Conservation (phyloP, 305 asterid species). For the Striga hermonthica region DNA sequence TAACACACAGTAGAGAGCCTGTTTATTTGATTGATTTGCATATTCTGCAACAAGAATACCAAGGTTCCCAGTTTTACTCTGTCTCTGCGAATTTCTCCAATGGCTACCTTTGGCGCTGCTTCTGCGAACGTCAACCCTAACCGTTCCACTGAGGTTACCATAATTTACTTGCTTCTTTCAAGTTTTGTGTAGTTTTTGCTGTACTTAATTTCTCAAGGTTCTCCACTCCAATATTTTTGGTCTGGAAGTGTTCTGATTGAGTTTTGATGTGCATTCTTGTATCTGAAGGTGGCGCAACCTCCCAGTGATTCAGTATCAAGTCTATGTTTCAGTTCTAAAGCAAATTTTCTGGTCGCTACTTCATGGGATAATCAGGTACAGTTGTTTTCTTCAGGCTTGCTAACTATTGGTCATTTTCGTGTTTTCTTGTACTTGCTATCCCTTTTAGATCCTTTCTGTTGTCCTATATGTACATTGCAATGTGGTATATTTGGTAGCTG, state of each 20-base stretch:
- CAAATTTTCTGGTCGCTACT: slow-evolving; percentile 38
- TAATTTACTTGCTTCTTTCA: not conserved
- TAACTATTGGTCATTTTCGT: not conserved
- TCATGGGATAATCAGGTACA: slow-evolving; percentile 50
- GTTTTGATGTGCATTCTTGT: not conserved
- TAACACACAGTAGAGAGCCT: no score
- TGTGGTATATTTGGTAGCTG: not conserved
- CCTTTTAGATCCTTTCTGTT: not conserved
- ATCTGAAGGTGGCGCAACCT: slow-evolving; percentile 34
- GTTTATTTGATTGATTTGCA: no score
- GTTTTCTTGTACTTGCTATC: not conserved
- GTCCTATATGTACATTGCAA: not conserved
- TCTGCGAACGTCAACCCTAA: slow-evolving; percentile 36
- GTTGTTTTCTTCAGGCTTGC: not conserved
- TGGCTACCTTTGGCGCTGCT: slow-evolving; percentile 38
- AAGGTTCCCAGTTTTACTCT: not conserved
- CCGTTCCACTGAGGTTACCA: slow-evolving; percentile 38
- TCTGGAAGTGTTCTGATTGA: slow-evolving; percentile 5
- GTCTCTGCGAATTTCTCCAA: slow-evolving; percentile 19
- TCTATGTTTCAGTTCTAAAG: slow-evolving; percentile 40
- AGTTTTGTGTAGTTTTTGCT: not conserved
- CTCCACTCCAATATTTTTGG: not conserved
- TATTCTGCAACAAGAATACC: slow-evolving; percentile 2
- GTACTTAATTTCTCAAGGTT: not conserved
- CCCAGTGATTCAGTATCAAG: slow-evolving; percentile 42